Base-by-base conservation (phyloP, 441 rosid species). In the Euphorbia celastroides region DNA sequence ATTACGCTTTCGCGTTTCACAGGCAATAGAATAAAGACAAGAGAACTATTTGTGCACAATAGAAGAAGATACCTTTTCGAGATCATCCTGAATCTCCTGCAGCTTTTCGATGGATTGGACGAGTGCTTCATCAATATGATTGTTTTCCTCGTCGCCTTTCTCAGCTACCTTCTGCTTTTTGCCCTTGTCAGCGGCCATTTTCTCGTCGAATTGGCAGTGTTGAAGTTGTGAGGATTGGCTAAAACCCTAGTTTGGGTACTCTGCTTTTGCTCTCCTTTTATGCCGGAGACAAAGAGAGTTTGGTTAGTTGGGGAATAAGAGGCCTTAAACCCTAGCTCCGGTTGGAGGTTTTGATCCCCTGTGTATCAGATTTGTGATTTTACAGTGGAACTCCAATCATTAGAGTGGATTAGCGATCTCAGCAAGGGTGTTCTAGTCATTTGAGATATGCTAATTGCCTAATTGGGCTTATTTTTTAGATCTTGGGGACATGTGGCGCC, bases 41-140 rank as follows among this genome's bases (percentile, higher is more conserved):
- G 42, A 32, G 14, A 52, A 28, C 4, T 10, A 3, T 2, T 17
- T 38, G 17, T 19, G 12, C 25, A 31, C 20, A 62, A 11, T 12
- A 58, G 31, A n/a, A 4, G 52, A 31, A 62, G 26, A 8, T 8
- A 92, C 99, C 97, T 86, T 93, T 73, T 91, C 97, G 30, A 93
- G 97, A 75, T 91, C 95, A 32, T 93, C 99, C 72, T 93, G 99
- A 62, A 91, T 80, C 90, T 91, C 99, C 74, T 93, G 99, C 32
- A 93, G 90, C 82, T 86, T 91, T 76, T 93, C 99, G 66, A 91
- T 91, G 58, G 95, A 88, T 55, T 85, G 85, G 28, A 93, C 88
- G 44, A 93, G 96, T 44, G 87, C 90, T 68, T 77, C 84, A 31
- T 91, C 96, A 73, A 89, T 71, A 60, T 71, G 90, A 78, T 81